These are phyloP conservation scores for Eucalyptus sp. DNA, from an alignment of 345 rosid species.

Conservation along the genomic window DNA sequence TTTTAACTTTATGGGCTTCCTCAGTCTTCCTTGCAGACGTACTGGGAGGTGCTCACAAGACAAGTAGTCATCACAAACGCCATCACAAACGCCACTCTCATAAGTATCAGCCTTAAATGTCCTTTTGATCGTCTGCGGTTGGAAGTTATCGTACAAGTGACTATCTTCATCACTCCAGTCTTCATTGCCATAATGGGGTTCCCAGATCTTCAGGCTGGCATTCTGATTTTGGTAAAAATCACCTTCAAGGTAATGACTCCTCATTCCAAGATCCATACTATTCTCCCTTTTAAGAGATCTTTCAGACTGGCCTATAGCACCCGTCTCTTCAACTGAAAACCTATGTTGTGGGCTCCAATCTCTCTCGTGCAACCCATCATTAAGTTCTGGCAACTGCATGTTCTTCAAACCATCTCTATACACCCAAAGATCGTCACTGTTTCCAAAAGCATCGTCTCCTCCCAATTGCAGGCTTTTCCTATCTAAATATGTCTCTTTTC, in stretches of 20 bases:
- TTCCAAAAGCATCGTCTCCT: background rate
- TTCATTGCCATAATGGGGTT: background rate
- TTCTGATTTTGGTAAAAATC: background rate
- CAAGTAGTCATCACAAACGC: background rate
- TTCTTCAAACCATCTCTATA: background rate
- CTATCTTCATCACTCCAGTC: constrained; percentile 1
- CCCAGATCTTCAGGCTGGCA: background rate
- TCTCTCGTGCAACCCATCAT: background rate
- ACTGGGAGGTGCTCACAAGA: constrained; percentile 1
- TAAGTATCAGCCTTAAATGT: background rate
- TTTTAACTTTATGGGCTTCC: constrained; percentile 5
- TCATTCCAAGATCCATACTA: constrained; percentile 1
- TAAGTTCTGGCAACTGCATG: background rate
- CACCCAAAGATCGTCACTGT: background rate
- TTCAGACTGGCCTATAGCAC: background rate
- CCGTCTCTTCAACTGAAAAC: background rate
- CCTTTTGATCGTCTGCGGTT: background rate
- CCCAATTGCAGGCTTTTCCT: background rate
- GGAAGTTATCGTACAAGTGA: background rate
- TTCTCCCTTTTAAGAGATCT: background rate
- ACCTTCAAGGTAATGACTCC: background rate
- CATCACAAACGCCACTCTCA: constrained; percentile 6
- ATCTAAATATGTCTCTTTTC: background rate
- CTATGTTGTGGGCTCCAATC: background rate
- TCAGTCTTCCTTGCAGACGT: background rate